Conservation (phyloP, 2,329 filamentous ascomycete species). For the Colletotrichum caudatum region DNA sequence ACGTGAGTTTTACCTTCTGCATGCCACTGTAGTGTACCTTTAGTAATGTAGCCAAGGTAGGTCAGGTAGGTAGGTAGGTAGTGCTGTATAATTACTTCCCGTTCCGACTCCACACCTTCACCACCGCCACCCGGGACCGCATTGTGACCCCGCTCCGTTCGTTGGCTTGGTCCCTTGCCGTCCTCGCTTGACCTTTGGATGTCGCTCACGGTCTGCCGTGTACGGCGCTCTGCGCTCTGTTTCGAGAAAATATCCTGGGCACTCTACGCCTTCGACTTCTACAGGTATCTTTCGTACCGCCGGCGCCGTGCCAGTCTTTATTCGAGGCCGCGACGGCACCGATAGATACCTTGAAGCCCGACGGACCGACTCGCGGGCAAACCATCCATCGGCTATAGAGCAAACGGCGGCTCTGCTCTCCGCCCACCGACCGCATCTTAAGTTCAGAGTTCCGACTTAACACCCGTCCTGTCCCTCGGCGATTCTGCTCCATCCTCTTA, state of each 20-base stretch:
- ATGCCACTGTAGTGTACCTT: no score
- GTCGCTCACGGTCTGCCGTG: neutral
- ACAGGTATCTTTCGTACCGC: neutral
- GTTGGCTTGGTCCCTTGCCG: neutral
- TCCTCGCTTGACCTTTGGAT: constrained; percentile 4
- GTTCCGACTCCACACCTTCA: neutral
- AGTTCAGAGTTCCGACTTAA: neutral
- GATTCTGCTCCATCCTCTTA: neutral
- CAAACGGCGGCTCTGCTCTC: neutral
- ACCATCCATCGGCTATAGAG: neutral
- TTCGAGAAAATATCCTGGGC: neutral
- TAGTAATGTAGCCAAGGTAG: no score
- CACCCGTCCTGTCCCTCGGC: neutral
- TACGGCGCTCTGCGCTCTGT: neutral
- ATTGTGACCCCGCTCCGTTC: constrained; percentile 12
- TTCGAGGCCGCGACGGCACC: constrained; percentile 5
- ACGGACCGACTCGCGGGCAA: neutral
- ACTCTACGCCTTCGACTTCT: neutral
- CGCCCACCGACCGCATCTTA: neutral
- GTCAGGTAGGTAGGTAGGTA: no score
- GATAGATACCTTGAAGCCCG: neutral
- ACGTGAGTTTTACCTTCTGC: no score
- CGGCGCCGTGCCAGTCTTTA: constrained; percentile 7
- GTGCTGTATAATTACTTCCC: neutral
- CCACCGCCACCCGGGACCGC: neutral